Evolutionary conservation across 1,284 basidiomycete genomes (phyloP), one percentile per base, ranked within the genome.

Genomic region (Marasmius oreades): DNA sequence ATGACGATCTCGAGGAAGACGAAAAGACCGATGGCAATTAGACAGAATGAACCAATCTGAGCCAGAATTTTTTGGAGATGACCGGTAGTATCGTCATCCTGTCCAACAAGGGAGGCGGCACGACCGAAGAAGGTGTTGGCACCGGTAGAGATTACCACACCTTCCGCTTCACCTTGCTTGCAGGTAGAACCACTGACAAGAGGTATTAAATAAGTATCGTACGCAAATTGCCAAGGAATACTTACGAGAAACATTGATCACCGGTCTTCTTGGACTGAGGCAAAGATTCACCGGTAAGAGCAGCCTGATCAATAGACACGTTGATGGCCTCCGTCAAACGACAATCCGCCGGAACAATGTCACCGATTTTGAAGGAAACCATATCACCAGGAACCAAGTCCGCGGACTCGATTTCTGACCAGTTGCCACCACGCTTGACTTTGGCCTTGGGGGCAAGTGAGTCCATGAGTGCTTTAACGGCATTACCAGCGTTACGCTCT

Each of bases 381-480:
- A 97, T 90, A 66, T 98, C 95, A 72, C 95, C 94, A 57, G 95
- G 94, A 48, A 97, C 94, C 58, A 98, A 86, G 47, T 81, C 83
- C 47, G 93, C 64, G 0, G 92, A 93, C 67, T 98, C 95, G 64
- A 97, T 90, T 73, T 98, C 95, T 36, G 73, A 70, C 94, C 94
- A 97, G 42, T 68, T 66, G 59, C 91, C 92, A 63, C 82, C 81
- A 63, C 95, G 94, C 77, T 86, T 92, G 67, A 92, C 92, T 74
- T 88, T 90, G 37, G 95, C 95, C 79, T 98, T 98, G 72, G 95
- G 96, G 20, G 96, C 95, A 63, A 98, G 90, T 16, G 95, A 98
- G 73, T 98, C 95, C 95, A 98, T 98, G 64, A 98, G 90, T 12
- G 95, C 95, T 80, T 97, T 98, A 79, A 98, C 95, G 39, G 95